phyloP scores from a whole-genome alignment of 2,329 filamentous ascomycete genomes.

The Paecilomyces variotii region DNA sequence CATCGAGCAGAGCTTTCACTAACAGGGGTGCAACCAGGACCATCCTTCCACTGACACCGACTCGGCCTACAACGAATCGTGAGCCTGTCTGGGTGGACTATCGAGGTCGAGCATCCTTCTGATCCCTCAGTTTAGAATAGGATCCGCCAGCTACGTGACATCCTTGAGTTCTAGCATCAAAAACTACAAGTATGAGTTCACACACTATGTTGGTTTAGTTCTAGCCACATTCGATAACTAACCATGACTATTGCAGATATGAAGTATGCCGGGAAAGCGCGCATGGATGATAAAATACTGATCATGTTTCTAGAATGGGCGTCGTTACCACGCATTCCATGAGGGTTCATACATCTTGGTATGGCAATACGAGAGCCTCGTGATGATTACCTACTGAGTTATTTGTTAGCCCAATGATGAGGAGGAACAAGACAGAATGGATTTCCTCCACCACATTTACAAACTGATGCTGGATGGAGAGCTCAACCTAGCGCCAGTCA shows the following conservation, averaged over 20 bases:
- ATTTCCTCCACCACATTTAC: constrained; percentile 11
- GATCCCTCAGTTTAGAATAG: not conserved
- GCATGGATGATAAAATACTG: not conserved
- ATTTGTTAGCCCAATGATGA: constrained; percentile 7
- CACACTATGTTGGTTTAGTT: not conserved
- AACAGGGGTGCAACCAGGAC: not conserved
- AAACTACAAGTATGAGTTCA: constrained; percentile 1
- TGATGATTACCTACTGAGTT: not conserved
- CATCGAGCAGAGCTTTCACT: not conserved
- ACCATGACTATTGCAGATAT: not conserved
- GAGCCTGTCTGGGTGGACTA: not conserved
- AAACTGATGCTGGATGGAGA: constrained; percentile 7
- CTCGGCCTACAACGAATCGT: not conserved
- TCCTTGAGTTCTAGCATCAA: not conserved
- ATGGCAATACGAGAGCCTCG: not conserved
- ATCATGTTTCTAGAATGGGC: not conserved
- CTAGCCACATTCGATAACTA: not conserved
- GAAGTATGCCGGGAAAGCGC: not conserved
- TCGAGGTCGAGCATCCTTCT: not conserved
- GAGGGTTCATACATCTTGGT: not conserved
- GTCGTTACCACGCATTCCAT: not conserved
- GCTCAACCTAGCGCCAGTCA: constrained; percentile 6
- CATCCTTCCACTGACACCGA: not conserved
- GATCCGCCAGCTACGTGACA: not conserved
- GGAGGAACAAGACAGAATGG: constrained; percentile 7